Evolutionary conservation across 345 rosid species (phyloP), one percentile per base, ranked within the genome.

Genomic region (Euclidium syriacum): DNA sequence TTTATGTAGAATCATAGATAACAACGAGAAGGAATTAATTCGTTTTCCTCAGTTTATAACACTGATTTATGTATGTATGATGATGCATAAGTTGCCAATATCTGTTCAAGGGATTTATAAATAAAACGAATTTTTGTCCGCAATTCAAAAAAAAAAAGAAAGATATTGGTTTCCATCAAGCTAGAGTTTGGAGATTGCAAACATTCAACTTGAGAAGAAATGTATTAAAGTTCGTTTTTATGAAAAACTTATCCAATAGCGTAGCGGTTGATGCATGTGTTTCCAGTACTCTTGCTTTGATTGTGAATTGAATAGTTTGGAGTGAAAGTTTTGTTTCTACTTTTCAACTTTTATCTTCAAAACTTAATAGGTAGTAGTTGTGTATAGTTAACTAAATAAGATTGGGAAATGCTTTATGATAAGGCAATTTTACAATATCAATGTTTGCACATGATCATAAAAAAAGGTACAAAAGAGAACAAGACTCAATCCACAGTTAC

Each of bases 401-500:
- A n/a, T n/a, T n/a, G 52, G 7, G 33, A 11, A 18, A 44, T 46
- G 50, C 48, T 51, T 51, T 60, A 60, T 52, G 67, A 68, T 9
- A 60, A 68, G 30, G 55, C 67, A 68, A 34, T 9, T 44, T 42
- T 34, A 35, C 16, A 69, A 15, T 69, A 60, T 61, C 38, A 11
- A 43, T 25, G 73, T 25, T 68, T 61, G 67, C 62, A 69, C 62
- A 69, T 52, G 62, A 34, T 52, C 62, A 69, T 44, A 42, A 30
- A 61, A 19, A 18, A 32, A 24, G 9, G 30, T 18, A 58, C n/a
- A 20, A 43, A 44, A 60, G 64, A 58, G 34, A 2, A 58, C 52
- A 67, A 30, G 62, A 52, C 10, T 27, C 62, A 68, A 60, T 52
- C 53, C 73, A 68, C 67, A 60, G 34, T 60, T 52, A 68, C 73